Base-by-base conservation (phyloP, 2,329 filamentous ascomycete genomes). In the Alternaria alternata region DNA sequence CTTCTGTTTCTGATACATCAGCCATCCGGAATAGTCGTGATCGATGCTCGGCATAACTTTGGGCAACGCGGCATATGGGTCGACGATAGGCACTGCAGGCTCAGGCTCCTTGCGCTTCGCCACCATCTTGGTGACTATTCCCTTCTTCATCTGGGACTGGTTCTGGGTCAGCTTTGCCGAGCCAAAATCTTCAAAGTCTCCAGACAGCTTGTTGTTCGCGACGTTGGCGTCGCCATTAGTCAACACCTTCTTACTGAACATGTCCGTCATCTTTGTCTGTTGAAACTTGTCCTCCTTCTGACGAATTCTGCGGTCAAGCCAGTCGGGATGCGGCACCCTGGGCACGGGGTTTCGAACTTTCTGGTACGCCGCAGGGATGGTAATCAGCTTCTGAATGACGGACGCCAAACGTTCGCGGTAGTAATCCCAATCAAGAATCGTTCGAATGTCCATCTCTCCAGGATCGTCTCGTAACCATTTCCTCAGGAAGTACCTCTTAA, bases 371-470 rank as follows among this genome's bases (percentile, higher is more conserved):
- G 95, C 96, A 3, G 95, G 95, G 67, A 99, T 99, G 1, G 96
- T 99, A 75, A 99, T 97, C 56, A 99, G 87, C 78, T 99, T 99
- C 80, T 99, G 95, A 52, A 99, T 96, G 56, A 99, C 95, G 0
- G 94, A 98, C 0, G 94, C 94, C 20, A 99, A 84, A 81, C 95
- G 93, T 74, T 99, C 96, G 2, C 94, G 85, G 76, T 99, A 99
- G 79, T 99, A 99, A 67, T 93, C 87, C 95, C 95, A 99, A 77
- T 99, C 95, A 52, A 99, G 89, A 12, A 99, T 85, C 20, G 88
- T 89, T 71, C 96, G 87, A 7, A 94, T 94, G 76, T 99, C 95
- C 78, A 95, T 96, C 75, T 97, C 91, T 8, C 88, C 84, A 0
- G 94, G 94, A 63, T 98, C 94, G 69, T 98, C 94, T 75, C 93